Evolutionary conservation across 2,329 filamentous ascomycete genomes (phyloP), one percentile per base, ranked within the genome.

Genomic region (Fusarium pseudonygamai): DNA sequence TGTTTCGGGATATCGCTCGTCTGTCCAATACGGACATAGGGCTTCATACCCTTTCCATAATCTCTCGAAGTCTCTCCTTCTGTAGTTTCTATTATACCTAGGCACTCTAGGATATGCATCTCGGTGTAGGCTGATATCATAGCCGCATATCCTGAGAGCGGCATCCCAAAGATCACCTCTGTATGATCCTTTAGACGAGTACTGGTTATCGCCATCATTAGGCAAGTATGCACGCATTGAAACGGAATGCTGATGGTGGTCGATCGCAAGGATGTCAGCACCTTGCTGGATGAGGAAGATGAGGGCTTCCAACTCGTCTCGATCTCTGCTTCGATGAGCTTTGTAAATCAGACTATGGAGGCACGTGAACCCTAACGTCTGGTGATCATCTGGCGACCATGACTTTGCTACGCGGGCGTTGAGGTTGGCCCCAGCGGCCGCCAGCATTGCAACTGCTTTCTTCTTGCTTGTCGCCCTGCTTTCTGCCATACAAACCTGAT

Each of bases 101-200:
- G 70, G 45, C 1, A 58, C 32, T n/a, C 72, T 45, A 0, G 71
- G 63, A 18, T 69, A 64, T 5, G 30, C 10, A 5, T 14, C 7
- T n/a, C 70, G 55, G 20, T 61, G 58, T 13, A 24, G 1, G 1
- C 8, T 4, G 0, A 74, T 30, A 14, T 66, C 55, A 13, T 73
- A 56, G 1, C 67, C 70, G 9, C 70, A 71, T 15, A 45, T 60
- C 1, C 39, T 40, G 2, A 73, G 50, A 18, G 64, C 55, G 7
- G 64, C 67, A 26, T 74, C 72, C 72, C 67, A 74, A 5, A 74
- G 57, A 22, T 74, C 70, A 1, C 72, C 72, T 18, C 57, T 46
- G n/a, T 68, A 73, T 20, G 55, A 57, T 6, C 66, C 67, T 10
- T 47, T 67, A 7, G 61, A 60, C 4, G 64, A 66, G 15, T 67